A percentile compares a stretch with the other conserved stretches of the same genome.
phyloP scores from a whole-genome alignment of 1,284 basidiomycete species.

The Waitea zeae region DNA sequence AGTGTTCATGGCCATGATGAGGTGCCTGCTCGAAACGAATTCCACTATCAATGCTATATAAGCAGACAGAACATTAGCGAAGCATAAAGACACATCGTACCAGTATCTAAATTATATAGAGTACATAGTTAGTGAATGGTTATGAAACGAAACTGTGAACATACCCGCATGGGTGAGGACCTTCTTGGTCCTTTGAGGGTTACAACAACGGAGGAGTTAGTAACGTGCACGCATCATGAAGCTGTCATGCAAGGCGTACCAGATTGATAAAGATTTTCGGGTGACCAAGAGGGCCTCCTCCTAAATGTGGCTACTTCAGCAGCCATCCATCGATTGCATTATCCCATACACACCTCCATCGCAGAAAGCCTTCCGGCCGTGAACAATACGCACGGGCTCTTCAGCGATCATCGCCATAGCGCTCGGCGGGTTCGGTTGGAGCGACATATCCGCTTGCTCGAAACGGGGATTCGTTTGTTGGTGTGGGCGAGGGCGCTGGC shows the following conservation, averaged over 20 bases:
- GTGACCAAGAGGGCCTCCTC: constrained; percentile 90
- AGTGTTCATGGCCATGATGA: no score
- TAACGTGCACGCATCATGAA: not conserved
- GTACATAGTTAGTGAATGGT: constrained; percentile 7
- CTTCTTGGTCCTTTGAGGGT: constrained; percentile 46
- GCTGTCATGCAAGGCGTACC: constrained; percentile 28
- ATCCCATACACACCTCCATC: constrained; percentile 66
- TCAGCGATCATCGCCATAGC: constrained; percentile 82
- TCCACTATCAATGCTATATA: constrained; percentile 32
- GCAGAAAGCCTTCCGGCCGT: constrained; percentile 74
- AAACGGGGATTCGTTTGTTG: constrained; percentile 57
- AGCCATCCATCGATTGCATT: constrained; percentile 1
- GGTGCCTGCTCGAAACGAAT: constrained; percentile 60
- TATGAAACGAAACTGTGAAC: constrained; percentile 11
- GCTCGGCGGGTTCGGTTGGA: constrained; percentile 82
- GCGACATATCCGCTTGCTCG: constrained; percentile 76
- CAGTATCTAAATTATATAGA: constrained; percentile 46
- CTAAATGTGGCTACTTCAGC: constrained; percentile 23
- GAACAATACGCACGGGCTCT: constrained; percentile 72
- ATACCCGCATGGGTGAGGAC: constrained; percentile 66
- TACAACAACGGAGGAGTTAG: not conserved
- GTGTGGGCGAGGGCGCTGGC: constrained; percentile 45
- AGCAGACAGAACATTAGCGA: constrained; percentile 6
- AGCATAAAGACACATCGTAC: constrained; percentile 21
- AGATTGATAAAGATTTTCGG: constrained; percentile 95